These are phyloP conservation scores for Phellinidium pouzarii DNA, from an alignment of 1,284 basidiomycete species.

Conservation along the genomic window DNA sequence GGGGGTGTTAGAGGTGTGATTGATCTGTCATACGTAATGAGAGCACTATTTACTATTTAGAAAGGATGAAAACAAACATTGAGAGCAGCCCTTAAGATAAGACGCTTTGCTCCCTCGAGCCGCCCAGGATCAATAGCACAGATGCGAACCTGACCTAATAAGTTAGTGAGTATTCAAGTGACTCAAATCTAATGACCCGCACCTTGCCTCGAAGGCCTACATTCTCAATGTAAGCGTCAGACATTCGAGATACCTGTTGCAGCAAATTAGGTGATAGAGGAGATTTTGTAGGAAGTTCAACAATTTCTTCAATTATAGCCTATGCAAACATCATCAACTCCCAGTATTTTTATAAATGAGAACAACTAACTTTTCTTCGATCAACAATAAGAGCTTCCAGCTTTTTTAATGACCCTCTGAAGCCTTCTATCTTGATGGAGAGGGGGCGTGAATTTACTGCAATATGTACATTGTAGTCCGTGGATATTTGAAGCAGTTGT, in stretches of 20 bases:
- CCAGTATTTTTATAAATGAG: conserved; percentile 2
- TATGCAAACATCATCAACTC: conserved; percentile 23
- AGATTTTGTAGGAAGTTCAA: conserved; percentile 40
- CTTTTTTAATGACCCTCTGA: conserved; percentile 39
- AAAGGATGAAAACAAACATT: conserved; percentile 35
- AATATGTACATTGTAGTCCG: conserved; percentile 53
- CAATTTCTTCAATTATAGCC: conserved; percentile 44
- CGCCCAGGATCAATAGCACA: conserved; percentile 38
- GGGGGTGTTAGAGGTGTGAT: conserved; percentile 22
- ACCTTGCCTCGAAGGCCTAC: conserved; percentile 41
- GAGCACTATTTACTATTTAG: neutral
- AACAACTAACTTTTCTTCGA: conserved; percentile 40
- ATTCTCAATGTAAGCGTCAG: conserved; percentile 55
- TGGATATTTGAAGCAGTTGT: conserved; percentile 51
- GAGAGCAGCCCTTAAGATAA: conserved; percentile 43
- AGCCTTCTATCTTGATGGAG: conserved; percentile 51
- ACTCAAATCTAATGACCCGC: conserved; percentile 16
- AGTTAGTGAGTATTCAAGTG: conserved; percentile 7
- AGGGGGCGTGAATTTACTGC: conserved; percentile 51
- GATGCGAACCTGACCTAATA: conserved; percentile 44
- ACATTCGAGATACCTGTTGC: conserved; percentile 58
- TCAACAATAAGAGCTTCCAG: conserved; percentile 38
- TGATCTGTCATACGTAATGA: conserved; percentile 20
- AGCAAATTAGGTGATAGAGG: conserved; percentile 40
- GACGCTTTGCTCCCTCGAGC: conserved; percentile 41